Base-by-base conservation (phyloP, 1,284 basidiomycete genomes). In the Ustilago shanxiensis region DNA sequence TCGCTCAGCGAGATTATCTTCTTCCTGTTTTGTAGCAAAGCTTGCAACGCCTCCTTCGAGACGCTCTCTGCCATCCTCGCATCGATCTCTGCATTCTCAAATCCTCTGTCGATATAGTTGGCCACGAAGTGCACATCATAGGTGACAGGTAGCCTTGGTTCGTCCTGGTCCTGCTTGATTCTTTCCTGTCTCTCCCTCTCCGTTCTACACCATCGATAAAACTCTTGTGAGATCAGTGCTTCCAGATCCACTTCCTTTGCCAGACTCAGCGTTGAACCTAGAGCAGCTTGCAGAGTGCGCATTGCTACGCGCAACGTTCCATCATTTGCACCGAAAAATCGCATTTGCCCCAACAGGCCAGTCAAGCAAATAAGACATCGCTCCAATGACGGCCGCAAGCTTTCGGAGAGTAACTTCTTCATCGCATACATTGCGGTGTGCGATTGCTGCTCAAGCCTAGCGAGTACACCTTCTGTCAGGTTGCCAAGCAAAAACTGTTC, bases 401-500 rank as follows among this genome's bases (percentile, higher is more conserved):
- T 66, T 20, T 60, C 55, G 2, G 53, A 50, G 14, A 68, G 29
- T 26, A 68, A 50, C 41, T 50, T 59, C 29, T 78, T 73, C 51
- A 74, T 55, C 44, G 52, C 29, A 51, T 70, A 66, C 45, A 59
- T 65, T 14, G 74, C 66, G 6, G 66, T 52, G 10, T 69, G 66
- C 1, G 69, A 14, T 13, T 65, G 62, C 58, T 77, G 65, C 47
- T 77, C 74, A 22, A 77, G 59, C 10, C 74, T 49, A 4, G 52
- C 60, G 1, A 77, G 66, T 33, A 75, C 72, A 20, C 81, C 81
- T 56, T 83, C 76, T 2, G 81, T 83, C 7, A 83, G 49, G 16
- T 72, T 79, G 22, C 72, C 76, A 28, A 79, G 62, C 11, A 83
- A 61, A 31, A 83, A 68, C 18, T 77, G 78, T 54, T 83, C 81